Percentiles rank a stretch among this genome's conserved stretches.
phyloP scores from a whole-genome alignment of 148 eudicot species.

The Nepenthes gracilis region DNA sequence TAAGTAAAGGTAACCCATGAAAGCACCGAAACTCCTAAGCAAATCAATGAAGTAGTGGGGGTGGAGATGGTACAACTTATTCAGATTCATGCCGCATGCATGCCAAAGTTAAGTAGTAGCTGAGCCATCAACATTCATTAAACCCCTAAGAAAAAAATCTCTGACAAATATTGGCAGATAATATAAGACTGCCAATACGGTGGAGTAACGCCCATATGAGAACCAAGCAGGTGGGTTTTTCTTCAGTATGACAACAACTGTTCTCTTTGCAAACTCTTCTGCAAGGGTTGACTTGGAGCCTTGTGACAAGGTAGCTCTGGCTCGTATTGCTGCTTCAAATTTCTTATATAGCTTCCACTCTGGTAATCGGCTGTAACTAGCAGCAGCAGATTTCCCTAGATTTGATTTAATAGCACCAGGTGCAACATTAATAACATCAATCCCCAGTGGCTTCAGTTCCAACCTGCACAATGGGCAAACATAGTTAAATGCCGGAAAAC shows the following conservation, averaged over 20 bases:
- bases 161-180: conserved; percentile 52
- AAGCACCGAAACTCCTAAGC: too few relatives aligned
- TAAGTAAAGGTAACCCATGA: too few relatives aligned
- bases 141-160: conserved; percentile 44
- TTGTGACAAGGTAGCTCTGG: conserved; percentile 54
- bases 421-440: conserved; percentile 60
- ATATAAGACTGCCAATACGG: conserved; percentile 39
- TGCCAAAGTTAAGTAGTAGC: too few relatives aligned
- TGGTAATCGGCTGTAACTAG: conserved; percentile 38
- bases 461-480: conserved; percentile 28
- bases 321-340: conserved; percentile 50
- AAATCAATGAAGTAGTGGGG: too few relatives aligned
- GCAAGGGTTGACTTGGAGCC: conserved; percentile 52
- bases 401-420: conserved; percentile 78
- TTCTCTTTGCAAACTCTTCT: conserved; percentile 73
- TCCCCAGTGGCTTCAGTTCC: conserved; percentile 72
- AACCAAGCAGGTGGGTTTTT: conserved; percentile 68
- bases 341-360: conserved; percentile 81
- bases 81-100: too few relatives aligned
- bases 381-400: conserved; percentile 49
- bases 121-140: conserved; percentile 30
- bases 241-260: conserved; percentile 51
- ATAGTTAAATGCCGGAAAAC: background rate
- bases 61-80: too few relatives aligned
- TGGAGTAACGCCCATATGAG: conserved; percentile 52